A percentile compares a stretch with the other conserved stretches of the same genome.
Evolutionary conservation across 306 rosid genomes (phyloP).

Genomic region (Cercis canadensis): DNA sequence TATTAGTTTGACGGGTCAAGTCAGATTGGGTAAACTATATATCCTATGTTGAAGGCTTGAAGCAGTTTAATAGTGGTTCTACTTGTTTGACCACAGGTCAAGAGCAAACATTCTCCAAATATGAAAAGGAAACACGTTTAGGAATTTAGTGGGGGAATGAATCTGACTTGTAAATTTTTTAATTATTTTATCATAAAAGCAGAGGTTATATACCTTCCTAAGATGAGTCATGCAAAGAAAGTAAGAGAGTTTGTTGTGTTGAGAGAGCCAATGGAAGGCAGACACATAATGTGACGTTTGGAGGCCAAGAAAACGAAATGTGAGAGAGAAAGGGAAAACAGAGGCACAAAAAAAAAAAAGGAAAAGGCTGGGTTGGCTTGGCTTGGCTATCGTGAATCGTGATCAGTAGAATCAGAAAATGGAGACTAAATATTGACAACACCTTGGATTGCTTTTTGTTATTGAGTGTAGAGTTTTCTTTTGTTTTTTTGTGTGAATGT

Average conservation of each 20-base stretch:
- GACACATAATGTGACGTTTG: slow-evolving; percentile 32
- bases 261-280: too few relatives aligned
- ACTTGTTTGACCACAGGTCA: background rate
- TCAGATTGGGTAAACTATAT: background rate
- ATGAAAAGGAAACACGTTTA: background rate
- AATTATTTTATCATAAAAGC: too few relatives aligned
- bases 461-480: too few relatives aligned
- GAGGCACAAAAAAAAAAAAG: background rate
- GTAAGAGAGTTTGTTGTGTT: too few relatives aligned
- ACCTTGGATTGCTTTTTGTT: background rate
- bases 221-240: background rate
- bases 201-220: too few relatives aligned
- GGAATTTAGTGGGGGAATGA: background rate
- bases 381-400: background rate
- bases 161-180: background rate
- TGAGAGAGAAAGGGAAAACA: slow-evolving; percentile 46
- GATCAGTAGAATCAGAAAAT: background rate
- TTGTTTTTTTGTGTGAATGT: background rate
- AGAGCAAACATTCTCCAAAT: slow-evolving; percentile 8
- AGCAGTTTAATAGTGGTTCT: background rate
- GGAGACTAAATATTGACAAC: slow-evolving; percentile 3
- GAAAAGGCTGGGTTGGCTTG: slow-evolving; percentile 22
- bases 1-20: background rate
- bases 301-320: slow-evolving; percentile 43
- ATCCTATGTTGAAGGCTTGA: background rate